Percentiles rank a stretch among this genome's conserved stretches.
Evolutionary conservation across 1,284 basidiomycete species (phyloP).

Genomic region (Cutaneotrichosporon daszewskae): DNA sequence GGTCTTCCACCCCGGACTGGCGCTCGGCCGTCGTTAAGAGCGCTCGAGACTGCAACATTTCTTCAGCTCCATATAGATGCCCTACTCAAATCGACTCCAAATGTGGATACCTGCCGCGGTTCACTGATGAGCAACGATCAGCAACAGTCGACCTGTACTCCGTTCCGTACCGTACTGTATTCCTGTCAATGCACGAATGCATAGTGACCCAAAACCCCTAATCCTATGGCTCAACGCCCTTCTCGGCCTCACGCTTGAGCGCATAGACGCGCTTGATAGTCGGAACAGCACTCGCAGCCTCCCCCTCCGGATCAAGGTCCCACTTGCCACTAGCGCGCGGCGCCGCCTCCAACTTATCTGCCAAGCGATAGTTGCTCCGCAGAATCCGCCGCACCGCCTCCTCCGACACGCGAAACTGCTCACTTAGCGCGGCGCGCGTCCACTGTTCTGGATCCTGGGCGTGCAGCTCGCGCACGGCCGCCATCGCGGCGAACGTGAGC

Average conservation of each 20-base stretch:
- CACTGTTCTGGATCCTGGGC: constrained; percentile 63
- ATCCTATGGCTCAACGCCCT: too few relatives aligned
- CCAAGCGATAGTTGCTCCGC: constrained; percentile 4
- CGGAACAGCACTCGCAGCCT: too few relatives aligned
- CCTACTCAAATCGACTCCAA: not conserved
- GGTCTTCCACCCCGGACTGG: constrained; percentile 17
- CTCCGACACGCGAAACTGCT: constrained; percentile 73
- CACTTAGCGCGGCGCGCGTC: constrained; percentile 64
- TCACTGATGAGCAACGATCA: not conserved
- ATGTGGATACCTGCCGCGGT: not conserved
- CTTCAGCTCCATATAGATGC: too few relatives aligned
- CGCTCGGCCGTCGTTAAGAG: constrained; percentile 8
- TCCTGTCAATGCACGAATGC: too few relatives aligned
- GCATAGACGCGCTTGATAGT: constrained; percentile 25
- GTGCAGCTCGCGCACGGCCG: constrained; percentile 69
- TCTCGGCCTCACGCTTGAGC: not conserved
- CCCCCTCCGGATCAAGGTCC: too few relatives aligned
- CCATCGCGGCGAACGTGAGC: constrained; percentile 86
- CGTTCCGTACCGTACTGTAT: not conserved
- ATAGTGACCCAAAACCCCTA: too few relatives aligned
- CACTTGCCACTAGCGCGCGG: too few relatives aligned
- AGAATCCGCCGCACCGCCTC: constrained; percentile 82
- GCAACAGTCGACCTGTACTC: not conserved
- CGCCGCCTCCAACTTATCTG: too few relatives aligned
- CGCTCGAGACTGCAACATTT: too few relatives aligned